Conservation (phyloP, 164 flowering plant species). For the Taxillus chinensis region DNA sequence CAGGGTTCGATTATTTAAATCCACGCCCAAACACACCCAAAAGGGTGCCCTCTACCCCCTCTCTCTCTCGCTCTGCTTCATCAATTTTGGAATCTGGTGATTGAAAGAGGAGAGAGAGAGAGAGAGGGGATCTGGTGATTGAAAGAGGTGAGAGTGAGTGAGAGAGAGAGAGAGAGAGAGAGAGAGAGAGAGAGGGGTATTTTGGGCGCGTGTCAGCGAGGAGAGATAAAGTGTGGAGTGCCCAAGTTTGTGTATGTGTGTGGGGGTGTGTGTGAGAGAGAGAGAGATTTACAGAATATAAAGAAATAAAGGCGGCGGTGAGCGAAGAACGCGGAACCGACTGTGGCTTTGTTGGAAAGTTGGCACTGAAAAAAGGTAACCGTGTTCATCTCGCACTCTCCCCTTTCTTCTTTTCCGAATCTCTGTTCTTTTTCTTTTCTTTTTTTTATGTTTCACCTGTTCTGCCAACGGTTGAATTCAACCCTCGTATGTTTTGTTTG, state of each 20-base stretch:
- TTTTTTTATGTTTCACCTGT: no score
- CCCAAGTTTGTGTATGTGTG: no score
- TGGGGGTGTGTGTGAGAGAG: not conserved
- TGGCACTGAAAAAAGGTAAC: not conserved
- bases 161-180: not conserved
- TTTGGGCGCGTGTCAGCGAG: not conserved
- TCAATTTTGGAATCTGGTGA: not conserved
- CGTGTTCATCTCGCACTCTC: no score
- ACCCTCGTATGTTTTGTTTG: no score
- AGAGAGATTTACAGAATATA: not conserved
- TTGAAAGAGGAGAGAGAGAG: constrained; percentile 5
- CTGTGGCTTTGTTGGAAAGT: not conserved
- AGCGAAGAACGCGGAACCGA: not conserved
- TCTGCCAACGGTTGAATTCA: no score
- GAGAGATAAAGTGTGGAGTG: no score
- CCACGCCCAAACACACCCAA: not conserved
- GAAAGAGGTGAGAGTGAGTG: not conserved
- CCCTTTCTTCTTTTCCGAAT: no score
- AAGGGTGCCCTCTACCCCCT: no score
- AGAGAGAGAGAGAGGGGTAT: not conserved
- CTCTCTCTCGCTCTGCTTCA: no score
- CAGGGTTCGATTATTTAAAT: constrained; percentile 4
- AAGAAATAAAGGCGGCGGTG: not conserved
- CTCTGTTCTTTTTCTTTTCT: no score
- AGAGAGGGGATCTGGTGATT: not conserved